A percentile compares a stretch with the other conserved stretches of the same genome.
phyloP scores from a whole-genome alignment of 2,329 filamentous ascomycete genomes.

The Xylariaceae sp. region DNA sequence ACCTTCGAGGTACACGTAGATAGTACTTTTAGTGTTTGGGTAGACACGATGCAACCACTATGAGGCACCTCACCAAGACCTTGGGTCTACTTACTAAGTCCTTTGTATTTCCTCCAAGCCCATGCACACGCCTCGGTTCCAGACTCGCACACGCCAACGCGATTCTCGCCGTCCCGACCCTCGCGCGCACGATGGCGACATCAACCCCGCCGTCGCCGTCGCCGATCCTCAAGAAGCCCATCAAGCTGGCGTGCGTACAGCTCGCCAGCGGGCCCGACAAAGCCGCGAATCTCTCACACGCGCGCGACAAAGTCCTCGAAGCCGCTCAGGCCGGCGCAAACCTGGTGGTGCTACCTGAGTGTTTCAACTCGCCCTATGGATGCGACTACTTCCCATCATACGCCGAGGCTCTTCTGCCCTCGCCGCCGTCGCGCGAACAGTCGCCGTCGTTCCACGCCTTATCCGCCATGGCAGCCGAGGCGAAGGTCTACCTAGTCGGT shows the following conservation, averaged over 20 bases:
- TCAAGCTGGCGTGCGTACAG: conserved; percentile 84
- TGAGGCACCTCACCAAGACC: conserved; percentile 35
- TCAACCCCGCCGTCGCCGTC: conserved; percentile 38
- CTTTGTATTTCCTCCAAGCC: neutral
- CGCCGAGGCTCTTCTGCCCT: conserved; percentile 83
- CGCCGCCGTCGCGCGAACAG: conserved; percentile 71
- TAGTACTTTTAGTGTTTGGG: neutral
- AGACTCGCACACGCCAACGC: conserved; percentile 17
- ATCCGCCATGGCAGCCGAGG: conserved; percentile 77
- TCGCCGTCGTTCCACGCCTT: conserved; percentile 88
- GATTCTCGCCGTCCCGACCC: conserved; percentile 18
- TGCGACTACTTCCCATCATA: conserved; percentile 89
- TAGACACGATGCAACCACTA: conserved; percentile 32
- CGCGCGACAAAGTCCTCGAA: conserved; percentile 80
- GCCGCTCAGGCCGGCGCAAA: conserved; percentile 78
- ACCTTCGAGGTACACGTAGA: no score
- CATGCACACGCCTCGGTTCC: neutral
- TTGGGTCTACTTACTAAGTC: conserved; percentile 30
- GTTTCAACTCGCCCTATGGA: conserved; percentile 98
- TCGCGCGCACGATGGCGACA: conserved; percentile 36
- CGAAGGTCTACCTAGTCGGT: conserved; percentile 81
- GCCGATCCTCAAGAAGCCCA: conserved; percentile 71
- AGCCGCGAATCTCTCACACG: conserved; percentile 78
- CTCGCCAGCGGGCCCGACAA: conserved; percentile 85
- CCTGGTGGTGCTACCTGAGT: conserved; percentile 92